Evolutionary conservation across 1,284 basidiomycete species (phyloP).

Genomic region (Anthracocystis setariae): DNA sequence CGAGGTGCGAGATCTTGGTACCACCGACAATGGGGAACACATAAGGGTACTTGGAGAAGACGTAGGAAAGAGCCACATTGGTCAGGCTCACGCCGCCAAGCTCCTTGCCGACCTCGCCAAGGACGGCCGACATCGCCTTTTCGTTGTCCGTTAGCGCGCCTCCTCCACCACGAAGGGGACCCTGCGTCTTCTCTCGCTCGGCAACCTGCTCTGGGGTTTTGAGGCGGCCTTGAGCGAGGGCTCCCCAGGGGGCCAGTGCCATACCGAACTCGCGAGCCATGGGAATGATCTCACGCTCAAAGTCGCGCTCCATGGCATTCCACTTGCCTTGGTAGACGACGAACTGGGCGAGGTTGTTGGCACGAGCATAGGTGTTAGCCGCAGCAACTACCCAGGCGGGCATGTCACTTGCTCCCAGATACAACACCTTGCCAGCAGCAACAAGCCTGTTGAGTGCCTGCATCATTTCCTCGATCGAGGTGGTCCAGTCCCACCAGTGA

Average conservation of each 20-base stretch:
- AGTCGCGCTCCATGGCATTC: constrained; percentile 71
- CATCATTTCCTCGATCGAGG: constrained; percentile 74
- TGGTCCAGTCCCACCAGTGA: constrained; percentile 73
- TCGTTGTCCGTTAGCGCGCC: constrained; percentile 40
- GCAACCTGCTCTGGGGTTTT: constrained; percentile 57
- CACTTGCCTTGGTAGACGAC: constrained; percentile 74
- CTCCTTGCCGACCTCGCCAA: constrained; percentile 56
- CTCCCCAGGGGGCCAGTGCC: constrained; percentile 72
- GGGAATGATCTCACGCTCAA: constrained; percentile 75
- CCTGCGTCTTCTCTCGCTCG: constrained; percentile 45
- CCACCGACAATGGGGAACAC: constrained; percentile 52
- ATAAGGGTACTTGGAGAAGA: constrained; percentile 40
- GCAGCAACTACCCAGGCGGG: constrained; percentile 74
- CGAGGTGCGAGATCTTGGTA: constrained; percentile 51
- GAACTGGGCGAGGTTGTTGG: constrained; percentile 72
- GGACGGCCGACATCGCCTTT: constrained; percentile 46
- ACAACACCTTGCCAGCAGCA: constrained; percentile 71
- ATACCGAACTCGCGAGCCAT: constrained; percentile 71
- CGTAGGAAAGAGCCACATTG: constrained; percentile 48
- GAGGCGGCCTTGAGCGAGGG: constrained; percentile 71
- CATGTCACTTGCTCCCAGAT: constrained; percentile 70
- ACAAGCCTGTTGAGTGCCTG: constrained; percentile 71
- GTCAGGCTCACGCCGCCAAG: constrained; percentile 38
- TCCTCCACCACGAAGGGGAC: constrained; percentile 45
- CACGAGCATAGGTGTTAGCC: constrained; percentile 73